Percentiles rank a stretch among this genome's conserved stretches.
Evolutionary conservation across 192 early-diverging fungal genomes (phyloP).

Genomic region (Phycomyces blakesleeanus): DNA sequence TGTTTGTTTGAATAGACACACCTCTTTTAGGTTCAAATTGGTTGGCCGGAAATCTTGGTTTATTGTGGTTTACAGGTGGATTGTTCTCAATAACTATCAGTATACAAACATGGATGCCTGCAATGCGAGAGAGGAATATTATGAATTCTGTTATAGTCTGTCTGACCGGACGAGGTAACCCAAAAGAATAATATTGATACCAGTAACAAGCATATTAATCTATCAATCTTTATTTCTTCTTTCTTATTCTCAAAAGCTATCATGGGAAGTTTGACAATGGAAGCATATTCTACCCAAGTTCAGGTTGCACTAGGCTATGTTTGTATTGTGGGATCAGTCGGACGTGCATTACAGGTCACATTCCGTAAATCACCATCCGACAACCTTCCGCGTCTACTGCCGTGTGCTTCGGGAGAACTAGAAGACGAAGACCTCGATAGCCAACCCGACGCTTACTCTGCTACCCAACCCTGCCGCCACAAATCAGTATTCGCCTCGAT

Average conservation of each 20-base stretch:
- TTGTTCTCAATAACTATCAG: constrained; percentile 37
- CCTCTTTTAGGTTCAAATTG: constrained; percentile 19
- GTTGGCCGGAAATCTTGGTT: constrained; percentile 37
- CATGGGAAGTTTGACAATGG: not conserved
- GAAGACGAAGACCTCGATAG: constrained; percentile 11
- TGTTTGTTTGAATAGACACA: constrained; percentile 5
- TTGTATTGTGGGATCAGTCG: constrained; percentile 11
- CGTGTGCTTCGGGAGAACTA: constrained; percentile 1
- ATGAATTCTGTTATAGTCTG: constrained; percentile 38
- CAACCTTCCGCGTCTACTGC: constrained; percentile 16
- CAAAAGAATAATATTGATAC: too few relatives aligned
- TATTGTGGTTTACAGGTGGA: constrained; percentile 45
- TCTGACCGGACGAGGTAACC: constrained; percentile 35
- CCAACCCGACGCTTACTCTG: not conserved
- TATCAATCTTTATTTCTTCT: too few relatives aligned
- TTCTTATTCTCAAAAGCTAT: too few relatives aligned
- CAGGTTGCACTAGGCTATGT: constrained; percentile 18
- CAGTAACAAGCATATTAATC: too few relatives aligned
- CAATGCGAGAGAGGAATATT: constrained; percentile 36
- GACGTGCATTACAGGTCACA: constrained; percentile 12
- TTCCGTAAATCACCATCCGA: constrained; percentile 23
- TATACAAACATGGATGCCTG: constrained; percentile 23
- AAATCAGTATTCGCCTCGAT: constrained; percentile 26
- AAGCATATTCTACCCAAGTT: constrained; percentile 6
- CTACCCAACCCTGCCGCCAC: constrained; percentile 12